Conservation (phyloP, 106 monocot genomes). For the Triglochin maritima region DNA sequence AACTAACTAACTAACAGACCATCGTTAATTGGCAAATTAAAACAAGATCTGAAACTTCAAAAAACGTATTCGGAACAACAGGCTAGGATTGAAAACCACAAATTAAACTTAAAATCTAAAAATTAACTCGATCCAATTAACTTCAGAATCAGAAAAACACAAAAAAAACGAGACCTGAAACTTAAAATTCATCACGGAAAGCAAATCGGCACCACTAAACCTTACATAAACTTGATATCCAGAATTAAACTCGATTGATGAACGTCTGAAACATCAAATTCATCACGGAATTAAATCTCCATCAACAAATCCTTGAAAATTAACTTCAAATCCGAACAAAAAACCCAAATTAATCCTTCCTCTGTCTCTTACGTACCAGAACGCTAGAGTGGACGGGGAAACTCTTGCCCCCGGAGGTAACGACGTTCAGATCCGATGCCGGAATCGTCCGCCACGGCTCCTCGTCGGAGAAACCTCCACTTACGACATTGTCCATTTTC, state of each 20-base stretch:
- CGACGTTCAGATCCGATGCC: not conserved
- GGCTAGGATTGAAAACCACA: too few relatives aligned
- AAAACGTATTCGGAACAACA: not conserved
- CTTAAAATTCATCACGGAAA: too few relatives aligned
- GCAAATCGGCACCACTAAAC: too few relatives aligned
- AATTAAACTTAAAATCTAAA: too few relatives aligned
- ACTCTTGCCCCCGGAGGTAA: not conserved
- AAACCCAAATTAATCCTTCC: not conserved
- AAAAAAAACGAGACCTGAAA: too few relatives aligned
- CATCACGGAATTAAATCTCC: too few relatives aligned
- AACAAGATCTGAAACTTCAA: not conserved
- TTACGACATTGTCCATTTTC: too few relatives aligned
- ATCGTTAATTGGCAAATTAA: not conserved
- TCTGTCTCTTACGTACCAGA: not conserved
- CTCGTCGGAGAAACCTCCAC: not conserved
- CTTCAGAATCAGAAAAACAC: too few relatives aligned
- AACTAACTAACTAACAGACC: not conserved
- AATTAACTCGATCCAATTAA: too few relatives aligned
- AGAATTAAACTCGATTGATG: too few relatives aligned
- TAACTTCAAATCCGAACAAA: not conserved
- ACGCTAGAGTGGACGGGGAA: constrained; percentile 4
- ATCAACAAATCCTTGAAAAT: not conserved
- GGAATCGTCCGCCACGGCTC: not conserved
- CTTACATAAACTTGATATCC: too few relatives aligned
- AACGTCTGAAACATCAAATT: too few relatives aligned